Evolutionary conservation across 495 filamentous ascomycete genomes (phyloP), one percentile per base, ranked within the genome.

Genomic region (Aspergillus affinis): DNA sequence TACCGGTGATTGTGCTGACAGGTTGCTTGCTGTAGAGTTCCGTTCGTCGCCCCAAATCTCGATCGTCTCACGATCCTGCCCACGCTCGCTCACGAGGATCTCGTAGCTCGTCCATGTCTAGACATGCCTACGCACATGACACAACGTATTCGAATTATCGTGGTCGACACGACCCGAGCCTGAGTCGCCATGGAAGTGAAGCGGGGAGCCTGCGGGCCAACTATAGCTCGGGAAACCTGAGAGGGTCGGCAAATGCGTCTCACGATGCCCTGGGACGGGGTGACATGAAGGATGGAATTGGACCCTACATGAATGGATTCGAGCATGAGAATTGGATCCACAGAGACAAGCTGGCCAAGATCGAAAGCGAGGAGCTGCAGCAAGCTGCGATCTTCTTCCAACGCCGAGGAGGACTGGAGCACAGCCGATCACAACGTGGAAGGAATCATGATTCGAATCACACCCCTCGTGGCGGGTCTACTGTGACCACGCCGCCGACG

Each of bases 341-440:
- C 70, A 83, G 94, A 21, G 94, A 98, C 73, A 98, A 98, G 74
- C 75, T 98, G 50, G 93, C 91, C 32, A 83, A 85, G 69, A 98
- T 98, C 65, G 94, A 98, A 78, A 97, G 82, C 67, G 83, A 91
- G 72, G 94, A 98, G 72, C 78, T 97, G 61, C 90, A 95, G 65
- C 91, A 90, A 68, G 92, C 92, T 4, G 92, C 91, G 8, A 86
- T 93, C 59, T 75, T 85, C 41, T 77, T 92, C 23, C 84, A 88
- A 12, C 86, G 83, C 44, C 78, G 79, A 48, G 70, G 87, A 49
- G 90, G 85, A 13, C 54, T 32, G 66, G 84, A 84, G 64, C 75
- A 71, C 20, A 77, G 77, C 17, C 50, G 50, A 41, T 41, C 36
- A 13, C 36, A 41, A 62, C 80, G 76, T 60, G 85, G 73, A 53